Conservation (phyloP, 495 filamentous ascomycete genomes). For the Daldinia caldariorum region DNA sequence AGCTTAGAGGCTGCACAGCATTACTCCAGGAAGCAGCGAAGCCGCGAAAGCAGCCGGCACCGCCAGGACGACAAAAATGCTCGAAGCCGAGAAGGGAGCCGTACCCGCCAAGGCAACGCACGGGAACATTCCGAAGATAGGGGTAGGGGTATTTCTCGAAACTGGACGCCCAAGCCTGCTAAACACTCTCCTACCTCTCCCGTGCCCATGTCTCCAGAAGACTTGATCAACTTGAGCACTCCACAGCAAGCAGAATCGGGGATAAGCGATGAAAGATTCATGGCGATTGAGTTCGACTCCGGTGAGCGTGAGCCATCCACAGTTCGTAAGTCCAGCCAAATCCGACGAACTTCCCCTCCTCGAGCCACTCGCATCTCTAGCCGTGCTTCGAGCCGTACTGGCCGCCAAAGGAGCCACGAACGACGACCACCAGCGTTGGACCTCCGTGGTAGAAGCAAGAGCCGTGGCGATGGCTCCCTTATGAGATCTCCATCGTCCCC, state of each 20-base stretch:
- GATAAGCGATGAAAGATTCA: slow-evolving; percentile 25
- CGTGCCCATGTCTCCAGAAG: slow-evolving; percentile 90
- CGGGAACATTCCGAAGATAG: slow-evolving; percentile 75
- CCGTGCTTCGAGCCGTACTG: slow-evolving; percentile 56
- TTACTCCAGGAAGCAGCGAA: slow-evolving; percentile 64
- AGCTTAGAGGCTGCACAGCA: slow-evolving; percentile 81
- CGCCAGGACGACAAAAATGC: slow-evolving; percentile 55
- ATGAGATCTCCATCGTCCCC: slow-evolving; percentile 83
- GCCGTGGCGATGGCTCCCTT: slow-evolving; percentile 64
- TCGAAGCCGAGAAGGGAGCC: slow-evolving; percentile 61
- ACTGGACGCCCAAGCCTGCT: slow-evolving; percentile 74
- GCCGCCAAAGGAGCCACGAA: slow-evolving; percentile 63
- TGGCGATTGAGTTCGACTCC: slow-evolving; percentile 31
- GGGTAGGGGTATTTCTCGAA: slow-evolving; percentile 69
- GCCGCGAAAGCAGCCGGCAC: slow-evolving; percentile 67
- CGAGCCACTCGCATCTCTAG: slow-evolving; percentile 51
- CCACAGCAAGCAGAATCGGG: slow-evolving; percentile 47
- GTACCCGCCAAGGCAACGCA: slow-evolving; percentile 58
- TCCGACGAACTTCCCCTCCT: slow-evolving; percentile 54
- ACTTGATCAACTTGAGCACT: slow-evolving; percentile 68
- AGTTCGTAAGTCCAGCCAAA: slow-evolving; percentile 52
- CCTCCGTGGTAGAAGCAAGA: slow-evolving; percentile 61
- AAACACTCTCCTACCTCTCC: slow-evolving; percentile 91
- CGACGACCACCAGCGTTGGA: slow-evolving; percentile 61
- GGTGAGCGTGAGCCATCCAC: slow-evolving; percentile 56